phyloP scores from a whole-genome alignment of 225 moss, liverwort and hornwort species.

The Bryoerythrophyllum caledonicum region DNA sequence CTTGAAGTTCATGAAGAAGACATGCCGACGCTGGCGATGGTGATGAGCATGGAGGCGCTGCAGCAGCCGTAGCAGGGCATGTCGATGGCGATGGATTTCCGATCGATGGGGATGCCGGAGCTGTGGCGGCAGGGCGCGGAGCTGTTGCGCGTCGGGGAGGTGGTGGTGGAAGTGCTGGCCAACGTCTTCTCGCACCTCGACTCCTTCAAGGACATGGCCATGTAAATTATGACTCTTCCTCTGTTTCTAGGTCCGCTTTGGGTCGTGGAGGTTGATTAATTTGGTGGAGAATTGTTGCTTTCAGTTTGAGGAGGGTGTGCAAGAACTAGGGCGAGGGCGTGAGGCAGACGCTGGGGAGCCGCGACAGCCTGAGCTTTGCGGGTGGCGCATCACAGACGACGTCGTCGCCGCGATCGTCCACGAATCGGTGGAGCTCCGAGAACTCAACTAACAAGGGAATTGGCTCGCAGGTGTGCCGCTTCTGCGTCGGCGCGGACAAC shows the following conservation, averaged over 20 bases:
- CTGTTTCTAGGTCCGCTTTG: neutral
- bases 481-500: no score
- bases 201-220: constrained; percentile 72
- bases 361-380: constrained; percentile 66
- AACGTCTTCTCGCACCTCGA: constrained; percentile 64
- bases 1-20: no score
- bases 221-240: constrained; percentile 12
- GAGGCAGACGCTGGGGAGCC: constrained; percentile 55
- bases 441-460: no score
- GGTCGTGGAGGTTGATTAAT: neutral
- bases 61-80: no score
- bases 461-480: no score
- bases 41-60: neutral
- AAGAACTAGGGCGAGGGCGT: constrained; percentile 64
- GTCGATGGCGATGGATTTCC: constrained; percentile 14
- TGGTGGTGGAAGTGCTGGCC: constrained; percentile 55
- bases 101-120: constrained; percentile 12
- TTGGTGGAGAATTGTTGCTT: neutral
- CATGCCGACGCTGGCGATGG: no score
- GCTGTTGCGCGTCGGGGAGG: constrained; percentile 6
- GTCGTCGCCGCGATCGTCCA: constrained; percentile 55
- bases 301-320: constrained; percentile 64
- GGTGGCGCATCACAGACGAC: constrained; percentile 63
- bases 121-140: neutral
- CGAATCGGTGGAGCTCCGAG: constrained; percentile 59